A percentile compares a stretch with the other conserved stretches of the same genome.
These are phyloP conservation scores for Diospyros kaki DNA, from an alignment of 148 eudicot genomes.

Conservation along the genomic window DNA sequence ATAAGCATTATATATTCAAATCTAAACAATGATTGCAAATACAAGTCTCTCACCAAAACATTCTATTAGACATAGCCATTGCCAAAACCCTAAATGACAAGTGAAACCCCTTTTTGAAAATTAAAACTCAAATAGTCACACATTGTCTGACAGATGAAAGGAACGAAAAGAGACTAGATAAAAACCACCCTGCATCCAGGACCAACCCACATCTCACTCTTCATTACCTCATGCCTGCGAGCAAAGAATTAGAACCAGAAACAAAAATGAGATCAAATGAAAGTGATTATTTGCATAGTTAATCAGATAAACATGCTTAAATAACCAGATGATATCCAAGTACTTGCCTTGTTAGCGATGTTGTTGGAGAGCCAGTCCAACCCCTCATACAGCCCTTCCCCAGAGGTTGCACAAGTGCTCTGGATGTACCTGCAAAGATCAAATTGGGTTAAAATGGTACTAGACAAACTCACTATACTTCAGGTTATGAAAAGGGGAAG, in stretches of 20 bases:
- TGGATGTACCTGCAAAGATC: constrained; percentile 58
- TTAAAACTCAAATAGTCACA: neutral
- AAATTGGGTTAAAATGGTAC: neutral
- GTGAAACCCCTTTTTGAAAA: neutral
- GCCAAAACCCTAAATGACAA: constrained; percentile 14
- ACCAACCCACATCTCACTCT: neutral
- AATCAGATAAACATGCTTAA: neutral
- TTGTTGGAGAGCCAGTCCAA: constrained; percentile 80
- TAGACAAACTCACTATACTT: neutral
- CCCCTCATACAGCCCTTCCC: constrained; percentile 73
- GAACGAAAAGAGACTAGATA: constrained; percentile 24
- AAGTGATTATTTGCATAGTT: no score
- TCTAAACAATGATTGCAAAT: constrained; percentile 7
- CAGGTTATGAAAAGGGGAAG: neutral
- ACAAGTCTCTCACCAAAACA: constrained; percentile 1
- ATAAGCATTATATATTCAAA: neutral
- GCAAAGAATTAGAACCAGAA: neutral
- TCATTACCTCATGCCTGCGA: constrained; percentile 19
- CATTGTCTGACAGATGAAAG: neutral
- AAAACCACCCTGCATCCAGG: constrained; percentile 33
- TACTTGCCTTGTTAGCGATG: constrained; percentile 61
- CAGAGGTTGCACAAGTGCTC: constrained; percentile 78
- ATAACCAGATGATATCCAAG: neutral
- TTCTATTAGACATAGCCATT: constrained; percentile 9
- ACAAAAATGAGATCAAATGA: neutral